These are phyloP conservation scores for Crepidotus variabilis DNA, from an alignment of 768 basidiomycete species.

Conservation along the genomic window DNA sequence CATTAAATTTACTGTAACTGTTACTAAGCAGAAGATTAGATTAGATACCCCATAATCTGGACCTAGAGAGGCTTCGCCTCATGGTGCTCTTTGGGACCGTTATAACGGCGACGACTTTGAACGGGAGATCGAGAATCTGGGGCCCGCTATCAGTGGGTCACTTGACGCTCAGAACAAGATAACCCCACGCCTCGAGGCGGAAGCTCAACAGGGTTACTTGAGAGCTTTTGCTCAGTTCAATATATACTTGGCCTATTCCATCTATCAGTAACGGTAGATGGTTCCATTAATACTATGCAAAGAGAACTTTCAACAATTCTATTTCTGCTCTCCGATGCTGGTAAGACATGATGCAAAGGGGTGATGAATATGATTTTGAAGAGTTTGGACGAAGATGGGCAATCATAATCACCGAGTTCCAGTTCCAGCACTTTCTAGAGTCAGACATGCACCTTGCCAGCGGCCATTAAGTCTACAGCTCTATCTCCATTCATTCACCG, in stretches of 20 bases:
- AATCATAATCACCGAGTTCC: neutral
- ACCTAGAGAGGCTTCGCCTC: neutral
- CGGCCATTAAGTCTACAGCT: neutral
- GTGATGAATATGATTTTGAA: neutral
- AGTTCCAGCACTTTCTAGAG: neutral
- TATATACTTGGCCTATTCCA: neutral
- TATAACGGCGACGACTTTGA: neutral
- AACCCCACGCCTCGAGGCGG: neutral
- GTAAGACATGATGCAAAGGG: neutral
- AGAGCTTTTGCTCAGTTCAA: neutral
- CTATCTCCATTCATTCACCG: neutral
- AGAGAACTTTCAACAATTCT: neutral
- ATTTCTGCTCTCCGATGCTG: neutral
- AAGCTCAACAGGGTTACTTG: neutral
- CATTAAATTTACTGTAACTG: conserved; percentile 1
- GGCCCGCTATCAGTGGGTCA: neutral
- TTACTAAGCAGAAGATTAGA: neutral
- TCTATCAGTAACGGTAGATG: neutral
- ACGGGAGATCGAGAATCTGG: neutral
- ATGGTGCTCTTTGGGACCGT: neutral
- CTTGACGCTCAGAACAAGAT: neutral
- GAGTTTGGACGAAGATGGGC: neutral
- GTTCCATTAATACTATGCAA: neutral
- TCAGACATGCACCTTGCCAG: neutral
- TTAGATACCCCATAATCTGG: neutral